Evolutionary conservation across 2,329 filamentous ascomycete genomes (phyloP), one percentile per base, ranked within the genome.

Genomic region (Plenodomus tracheiphilus): DNA sequence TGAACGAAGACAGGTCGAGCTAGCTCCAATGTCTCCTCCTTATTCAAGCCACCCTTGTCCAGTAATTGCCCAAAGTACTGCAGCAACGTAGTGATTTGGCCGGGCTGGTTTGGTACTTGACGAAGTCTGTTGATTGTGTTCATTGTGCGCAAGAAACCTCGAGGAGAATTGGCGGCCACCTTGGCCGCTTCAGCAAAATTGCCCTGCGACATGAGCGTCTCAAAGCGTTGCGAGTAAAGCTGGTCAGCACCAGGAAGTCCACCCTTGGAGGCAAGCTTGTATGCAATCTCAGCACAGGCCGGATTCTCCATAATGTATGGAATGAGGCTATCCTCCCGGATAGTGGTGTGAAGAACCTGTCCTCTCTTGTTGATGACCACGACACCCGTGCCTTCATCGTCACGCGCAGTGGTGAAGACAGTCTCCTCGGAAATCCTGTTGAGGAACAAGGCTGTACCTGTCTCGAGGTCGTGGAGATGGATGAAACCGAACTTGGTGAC

Each of bases 401-500:
- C 94, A 30, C 86, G 79, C 39, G 90, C 88, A 17, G 92, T 97
- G 20, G 93, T 95, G 78, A 99, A 99, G 72, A 99, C 97, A 20
- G 94, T 99, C 72, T 99, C 94, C 79, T 91, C 96, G 28, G 94
- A 99, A 68, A 99, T 99, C 64, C 95, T 88, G 81, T 99, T 99
- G 91, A 99, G 95, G 83, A 97, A 99, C 71, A 99, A 94, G 72
- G 91, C 95, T 11, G 88, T 89, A 49, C 90, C 95, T 7, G 89
- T 94, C 79, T 99, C 95, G 48, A 99, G 85, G 69, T 99, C 95
- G 77, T 99, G 97, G 19, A 99, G 84, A 76, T 99, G 94, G 65
- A 99, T 97, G 77, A 97, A 99, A 44, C 94, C 94, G 68, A 97
- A 99, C 75, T 99, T 99, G 48, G 94, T 99, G 55, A 99, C 91